These are phyloP conservation scores for Chytridium lagenaria DNA, from an alignment of 371 early-diverging fungal species.

Conservation along the genomic window DNA sequence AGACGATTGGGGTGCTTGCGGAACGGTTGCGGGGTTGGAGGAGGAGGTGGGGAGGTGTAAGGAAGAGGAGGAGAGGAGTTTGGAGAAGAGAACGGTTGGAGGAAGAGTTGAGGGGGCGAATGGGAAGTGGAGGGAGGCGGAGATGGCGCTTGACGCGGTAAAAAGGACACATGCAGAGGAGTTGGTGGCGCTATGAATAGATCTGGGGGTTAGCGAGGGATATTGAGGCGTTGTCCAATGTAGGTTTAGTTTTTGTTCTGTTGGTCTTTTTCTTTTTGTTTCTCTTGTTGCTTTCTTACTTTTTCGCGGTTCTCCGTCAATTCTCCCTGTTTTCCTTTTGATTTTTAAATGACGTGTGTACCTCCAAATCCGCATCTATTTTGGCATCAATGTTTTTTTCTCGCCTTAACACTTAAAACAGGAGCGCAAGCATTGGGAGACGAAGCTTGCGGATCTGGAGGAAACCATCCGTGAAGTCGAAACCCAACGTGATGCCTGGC, in stretches of 20 bases:
- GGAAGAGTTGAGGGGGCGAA: neutral
- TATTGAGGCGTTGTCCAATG: slow-evolving; percentile 9
- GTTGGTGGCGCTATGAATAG: neutral
- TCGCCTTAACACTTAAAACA: too few species aligned
- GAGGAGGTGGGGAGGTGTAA: neutral
- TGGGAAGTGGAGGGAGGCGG: neutral
- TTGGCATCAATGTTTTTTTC: too few species aligned
- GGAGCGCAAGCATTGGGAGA: slow-evolving; percentile 18
- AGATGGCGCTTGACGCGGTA: slow-evolving; percentile 1
- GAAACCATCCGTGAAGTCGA: slow-evolving; percentile 3
- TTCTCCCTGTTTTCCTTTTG: too few species aligned
- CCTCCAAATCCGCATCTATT: too few species aligned
- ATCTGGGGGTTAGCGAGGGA: neutral
- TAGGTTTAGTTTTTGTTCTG: slow-evolving; percentile 7
- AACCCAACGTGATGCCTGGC: slow-evolving; percentile 8
- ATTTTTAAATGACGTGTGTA: too few species aligned
- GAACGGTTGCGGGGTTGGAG: neutral
- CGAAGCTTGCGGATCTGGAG: slow-evolving; percentile 21
- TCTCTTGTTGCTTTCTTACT: too few species aligned
- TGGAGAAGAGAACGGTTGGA: slow-evolving; percentile 10
- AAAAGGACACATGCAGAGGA: slow-evolving; percentile 13
- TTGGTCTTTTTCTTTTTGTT: neutral
- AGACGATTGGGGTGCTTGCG: slow-evolving; percentile 3
- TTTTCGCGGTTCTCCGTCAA: too few species aligned
- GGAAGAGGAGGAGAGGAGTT: slow-evolving; percentile 7